Conservation (phyloP, 352 stramenopile genomes). For the Pythium brachiatum region DNA sequence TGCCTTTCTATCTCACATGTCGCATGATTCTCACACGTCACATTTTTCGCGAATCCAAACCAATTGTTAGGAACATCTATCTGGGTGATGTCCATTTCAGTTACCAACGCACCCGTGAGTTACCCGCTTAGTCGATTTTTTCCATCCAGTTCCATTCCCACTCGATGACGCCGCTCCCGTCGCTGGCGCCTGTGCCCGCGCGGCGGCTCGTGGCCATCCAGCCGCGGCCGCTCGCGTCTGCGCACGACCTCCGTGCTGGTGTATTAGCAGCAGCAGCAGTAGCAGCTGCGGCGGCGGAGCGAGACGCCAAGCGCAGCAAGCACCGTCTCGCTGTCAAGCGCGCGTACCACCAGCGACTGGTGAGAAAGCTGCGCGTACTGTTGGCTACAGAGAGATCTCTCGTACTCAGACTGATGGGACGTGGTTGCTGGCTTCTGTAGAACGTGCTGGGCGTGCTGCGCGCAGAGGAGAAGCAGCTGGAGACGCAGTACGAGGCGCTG, state of each 20-base stretch:
- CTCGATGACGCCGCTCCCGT: background rate
- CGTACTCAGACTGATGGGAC: background rate
- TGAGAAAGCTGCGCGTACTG: background rate
- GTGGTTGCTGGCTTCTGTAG: conserved; percentile 16
- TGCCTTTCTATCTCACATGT: conserved; percentile 1
- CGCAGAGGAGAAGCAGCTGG: conserved; percentile 27
- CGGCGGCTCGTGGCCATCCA: conserved; percentile 25
- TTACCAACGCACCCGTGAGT: background rate
- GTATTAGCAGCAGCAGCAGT: background rate
- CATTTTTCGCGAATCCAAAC: background rate
- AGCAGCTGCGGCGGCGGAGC: background rate
- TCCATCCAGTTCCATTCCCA: background rate
- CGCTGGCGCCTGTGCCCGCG: conserved; percentile 8
- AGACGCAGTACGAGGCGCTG: conserved; percentile 28
- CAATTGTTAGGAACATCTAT: background rate
- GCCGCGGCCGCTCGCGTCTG: conserved; percentile 13
- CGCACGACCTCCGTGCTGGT: background rate
- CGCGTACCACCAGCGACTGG: conserved; percentile 34
- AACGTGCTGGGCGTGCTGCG: conserved; percentile 33
- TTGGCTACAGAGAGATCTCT: background rate
- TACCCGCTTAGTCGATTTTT: background rate
- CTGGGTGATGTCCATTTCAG: background rate
- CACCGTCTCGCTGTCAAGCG: conserved; percentile 38
- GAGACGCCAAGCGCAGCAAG: conserved; percentile 5
- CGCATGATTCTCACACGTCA: background rate